Evolutionary conservation across 2,329 filamentous ascomycete genomes (phyloP).

Genomic region (Fusarium pilosicola): DNA sequence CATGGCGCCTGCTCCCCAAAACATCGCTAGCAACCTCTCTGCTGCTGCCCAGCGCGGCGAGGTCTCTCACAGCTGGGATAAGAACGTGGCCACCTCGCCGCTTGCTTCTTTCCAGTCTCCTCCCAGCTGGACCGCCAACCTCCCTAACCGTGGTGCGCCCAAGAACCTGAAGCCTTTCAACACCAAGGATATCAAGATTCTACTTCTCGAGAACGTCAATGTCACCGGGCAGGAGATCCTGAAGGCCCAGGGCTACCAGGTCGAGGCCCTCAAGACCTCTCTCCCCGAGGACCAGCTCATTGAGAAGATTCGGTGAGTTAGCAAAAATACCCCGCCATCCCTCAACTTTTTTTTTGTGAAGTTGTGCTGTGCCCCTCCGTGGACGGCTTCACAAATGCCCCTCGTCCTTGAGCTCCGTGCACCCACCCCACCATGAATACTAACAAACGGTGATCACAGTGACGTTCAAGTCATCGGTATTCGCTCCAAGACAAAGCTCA

Average conservation of each 20-base stretch:
- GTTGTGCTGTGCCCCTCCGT: conserved; percentile 32
- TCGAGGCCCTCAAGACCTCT: conserved; percentile 89
- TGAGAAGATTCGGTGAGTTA: conserved; percentile 86
- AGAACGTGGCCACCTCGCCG: conserved; percentile 76
- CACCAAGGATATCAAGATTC: conserved; percentile 94
- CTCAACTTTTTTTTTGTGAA: conserved; percentile 24
- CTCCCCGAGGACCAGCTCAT: conserved; percentile 93
- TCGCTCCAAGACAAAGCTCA: conserved; percentile 96
- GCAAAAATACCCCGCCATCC: conserved; percentile 27
- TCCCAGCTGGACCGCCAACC: conserved; percentile 66
- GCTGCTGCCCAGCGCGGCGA: conserved; percentile 49
- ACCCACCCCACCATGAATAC: conserved; percentile 26
- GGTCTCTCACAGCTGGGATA: conserved; percentile 69
- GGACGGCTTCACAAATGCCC: conserved; percentile 8
- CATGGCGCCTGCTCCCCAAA: conserved; percentile 59
- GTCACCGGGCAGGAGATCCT: conserved; percentile 87
- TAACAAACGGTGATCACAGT: conserved; percentile 55
- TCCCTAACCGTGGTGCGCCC: conserved; percentile 51
- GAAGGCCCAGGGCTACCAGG: conserved; percentile 89
- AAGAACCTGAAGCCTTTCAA: conserved; percentile 96
- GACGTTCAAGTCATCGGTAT: conserved; percentile 98
- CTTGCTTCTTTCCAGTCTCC: conserved; percentile 79
- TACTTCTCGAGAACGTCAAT: conserved; percentile 96
- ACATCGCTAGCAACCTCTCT: conserved; percentile 56
- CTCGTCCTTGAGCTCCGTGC: conserved; percentile 13